Percentiles rank a stretch among this genome's conserved stretches.
Evolutionary conservation across 345 rosid genomes (phyloP).

Genomic region (Microcos paniculata): DNA sequence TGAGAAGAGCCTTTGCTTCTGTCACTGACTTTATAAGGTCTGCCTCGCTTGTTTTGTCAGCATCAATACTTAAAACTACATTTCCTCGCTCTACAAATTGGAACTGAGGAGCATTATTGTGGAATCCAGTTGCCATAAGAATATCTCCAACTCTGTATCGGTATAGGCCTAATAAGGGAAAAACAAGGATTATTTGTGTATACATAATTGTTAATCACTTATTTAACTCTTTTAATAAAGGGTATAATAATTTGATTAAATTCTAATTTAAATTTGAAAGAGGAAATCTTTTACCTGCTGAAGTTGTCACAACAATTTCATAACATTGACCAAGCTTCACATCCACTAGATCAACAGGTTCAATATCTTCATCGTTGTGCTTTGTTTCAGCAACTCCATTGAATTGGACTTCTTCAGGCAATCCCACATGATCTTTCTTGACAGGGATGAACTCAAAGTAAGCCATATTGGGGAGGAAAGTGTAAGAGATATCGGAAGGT

Average conservation of each 20-base stretch:
- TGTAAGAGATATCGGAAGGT: conserved; percentile 68
- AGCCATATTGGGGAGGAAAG: conserved; percentile 63
- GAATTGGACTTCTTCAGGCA: neutral
- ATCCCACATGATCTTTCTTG: conserved; percentile 52
- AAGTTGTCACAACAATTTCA: too few relatives aligned
- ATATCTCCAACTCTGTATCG: conserved; percentile 66
- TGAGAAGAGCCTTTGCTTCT: conserved; percentile 37
- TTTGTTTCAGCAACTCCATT: conserved; percentile 33
- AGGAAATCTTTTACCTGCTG: too few relatives aligned
- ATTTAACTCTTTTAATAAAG: too few relatives aligned
- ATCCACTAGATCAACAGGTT: too few relatives aligned
- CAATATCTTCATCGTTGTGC: too few relatives aligned
- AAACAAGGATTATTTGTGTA: too few relatives aligned
- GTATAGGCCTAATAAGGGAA: conserved; percentile 36
- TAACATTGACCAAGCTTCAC: too few relatives aligned
- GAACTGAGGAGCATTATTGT: conserved; percentile 62
- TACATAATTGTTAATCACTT: too few relatives aligned
- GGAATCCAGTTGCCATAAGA: conserved; percentile 53
- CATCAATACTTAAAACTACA: conserved; percentile 48
- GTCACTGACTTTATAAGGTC: conserved; percentile 30
- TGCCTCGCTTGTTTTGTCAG: conserved; percentile 59
- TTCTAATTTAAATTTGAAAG: too few relatives aligned
- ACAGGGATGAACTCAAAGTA: conserved; percentile 62
- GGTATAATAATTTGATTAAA: too few relatives aligned
- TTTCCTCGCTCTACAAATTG: conserved; percentile 48